Base-by-base conservation (phyloP, 495 filamentous ascomycete species). In the Rhizodiscina lignyota region DNA sequence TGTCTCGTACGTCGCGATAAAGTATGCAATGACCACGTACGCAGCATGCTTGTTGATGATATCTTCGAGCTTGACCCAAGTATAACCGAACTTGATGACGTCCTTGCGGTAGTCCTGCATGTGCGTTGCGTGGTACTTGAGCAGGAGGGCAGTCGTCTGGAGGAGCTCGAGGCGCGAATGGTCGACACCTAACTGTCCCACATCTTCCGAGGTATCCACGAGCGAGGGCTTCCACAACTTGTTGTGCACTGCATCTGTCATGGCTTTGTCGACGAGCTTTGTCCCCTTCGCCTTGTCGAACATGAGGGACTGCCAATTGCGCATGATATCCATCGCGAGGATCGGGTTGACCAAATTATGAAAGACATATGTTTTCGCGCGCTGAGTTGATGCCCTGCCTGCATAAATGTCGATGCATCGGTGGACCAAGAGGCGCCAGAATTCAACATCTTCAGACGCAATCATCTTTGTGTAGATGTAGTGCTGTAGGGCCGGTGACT, bases 11-110 rank as follows among this genome's bases (percentile, higher is more conserved):
- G 89, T 79, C 0, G 83, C 82, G 42, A 96, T 94, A 62, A 99
- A 99, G 55, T 93, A 96, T 5, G 80, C 86, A 42, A 96, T 92
- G 2, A 96, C 69, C 8, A 94, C 86, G 50, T 99, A 96, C 4
- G 91, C 87, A 15, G 86, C 91, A 53, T 96, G 85, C 51, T 99
- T 99, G 62, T 96, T 96, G 63, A 99, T 94, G 41, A 92, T 81
- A 53, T 99, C 91, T 52, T 99, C 91, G 17, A 99, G 72, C 13
- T 83, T 75, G 38, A 96, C 96, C 50, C 89, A 96, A 19, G 85
- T 94, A 91, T 91, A 99, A 3, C 83, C 85, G 54, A 94, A 96
- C 55, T 94, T 94, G 48, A 99, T 96, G 39, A 99, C 83, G 41
- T 99, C 91, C 54, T 96, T 99, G 16, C 91, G 79, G 4, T 82